Conservation (phyloP, 192 early-diverging fungal genomes). For the Cetraspora pellucida region DNA sequence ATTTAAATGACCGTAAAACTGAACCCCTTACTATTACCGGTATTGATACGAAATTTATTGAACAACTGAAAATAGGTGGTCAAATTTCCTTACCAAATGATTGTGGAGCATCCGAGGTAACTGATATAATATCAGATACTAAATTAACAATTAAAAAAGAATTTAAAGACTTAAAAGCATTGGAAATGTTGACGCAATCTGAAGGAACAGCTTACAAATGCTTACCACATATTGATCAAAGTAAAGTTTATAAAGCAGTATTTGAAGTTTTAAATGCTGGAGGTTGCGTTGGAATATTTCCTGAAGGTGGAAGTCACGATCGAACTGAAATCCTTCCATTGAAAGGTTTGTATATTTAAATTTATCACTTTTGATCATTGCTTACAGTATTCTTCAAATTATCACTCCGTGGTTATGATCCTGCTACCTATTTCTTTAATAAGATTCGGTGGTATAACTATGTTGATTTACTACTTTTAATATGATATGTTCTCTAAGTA, state of each 20-base stretch:
- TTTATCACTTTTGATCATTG: not conserved
- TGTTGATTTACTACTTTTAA: no score
- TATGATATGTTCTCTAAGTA: no score
- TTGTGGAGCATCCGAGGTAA: conserved; percentile 66
- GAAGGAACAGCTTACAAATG: conserved; percentile 68
- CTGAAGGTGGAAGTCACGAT: conserved; percentile 98
- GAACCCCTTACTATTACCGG: conserved; percentile 74
- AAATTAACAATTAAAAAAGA: conserved; percentile 75
- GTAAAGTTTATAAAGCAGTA: conserved; percentile 82
- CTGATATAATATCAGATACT: conserved; percentile 81
- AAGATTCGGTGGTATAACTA: no score
- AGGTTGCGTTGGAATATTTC: conserved; percentile 93
- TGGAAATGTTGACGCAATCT: conserved; percentile 61
- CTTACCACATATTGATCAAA: conserved; percentile 88
- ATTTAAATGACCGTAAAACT: conserved; percentile 60
- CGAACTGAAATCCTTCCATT: conserved; percentile 93
- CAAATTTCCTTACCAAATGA: conserved; percentile 68
- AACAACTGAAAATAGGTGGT: conserved; percentile 64
- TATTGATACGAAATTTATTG: conserved; percentile 67
- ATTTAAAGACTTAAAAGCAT: conserved; percentile 70
- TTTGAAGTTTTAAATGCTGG: conserved; percentile 72
- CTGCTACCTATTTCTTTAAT: no score
- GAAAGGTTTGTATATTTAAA: conserved; percentile 62
- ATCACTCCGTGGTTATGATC: no score
- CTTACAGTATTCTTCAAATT: no score